phyloP scores from a whole-genome alignment of 192 early-diverging fungal species.

The Coemansia javaensis region DNA sequence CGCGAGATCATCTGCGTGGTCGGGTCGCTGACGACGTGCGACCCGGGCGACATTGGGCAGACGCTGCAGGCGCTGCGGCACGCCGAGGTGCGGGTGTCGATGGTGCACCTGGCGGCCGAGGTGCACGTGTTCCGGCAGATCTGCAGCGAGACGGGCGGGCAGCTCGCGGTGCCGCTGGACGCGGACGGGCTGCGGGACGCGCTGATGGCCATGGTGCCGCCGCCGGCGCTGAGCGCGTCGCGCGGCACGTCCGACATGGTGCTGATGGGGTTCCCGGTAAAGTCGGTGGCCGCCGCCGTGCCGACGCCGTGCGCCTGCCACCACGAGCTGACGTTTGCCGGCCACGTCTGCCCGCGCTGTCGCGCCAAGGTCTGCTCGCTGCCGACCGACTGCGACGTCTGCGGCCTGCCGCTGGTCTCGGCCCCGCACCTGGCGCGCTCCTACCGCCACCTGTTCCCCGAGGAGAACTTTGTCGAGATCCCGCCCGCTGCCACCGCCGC shows the following conservation, averaged over 20 bases:
- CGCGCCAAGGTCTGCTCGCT: conserved; percentile 76
- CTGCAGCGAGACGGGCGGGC: conserved; percentile 72
- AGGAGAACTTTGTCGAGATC: conserved; percentile 71
- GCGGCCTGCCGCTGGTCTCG: conserved; percentile 80
- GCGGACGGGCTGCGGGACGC: conserved; percentile 79
- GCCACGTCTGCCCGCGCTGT: conserved; percentile 86
- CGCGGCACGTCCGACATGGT: conserved; percentile 63
- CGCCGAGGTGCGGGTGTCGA: conserved; percentile 74
- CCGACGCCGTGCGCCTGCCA: conserved; percentile 76
- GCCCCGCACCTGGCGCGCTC: conserved; percentile 86
- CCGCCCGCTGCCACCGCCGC: conserved; percentile 3
- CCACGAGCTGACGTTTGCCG: conserved; percentile 60
- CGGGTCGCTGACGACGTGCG: conserved; percentile 87
- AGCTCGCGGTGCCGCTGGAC: conserved; percentile 77
- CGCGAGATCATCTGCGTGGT: conserved; percentile 84
- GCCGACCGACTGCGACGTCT: conserved; percentile 90
- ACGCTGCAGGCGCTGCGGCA: conserved; percentile 65
- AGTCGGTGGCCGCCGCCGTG: conserved; percentile 7
- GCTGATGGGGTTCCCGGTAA: conserved; percentile 88
- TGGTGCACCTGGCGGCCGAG: conserved; percentile 88
- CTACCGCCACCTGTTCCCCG: conserved; percentile 93
- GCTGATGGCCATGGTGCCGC: conserved; percentile 80
- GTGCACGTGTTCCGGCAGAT: conserved; percentile 76
- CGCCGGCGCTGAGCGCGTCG: conserved; percentile 64
- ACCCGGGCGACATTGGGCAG: conserved; percentile 85